Evolutionary conservation across 1,284 basidiomycete genomes (phyloP), one percentile per base, ranked within the genome.

Genomic region (Microbotryum violaceum): DNA sequence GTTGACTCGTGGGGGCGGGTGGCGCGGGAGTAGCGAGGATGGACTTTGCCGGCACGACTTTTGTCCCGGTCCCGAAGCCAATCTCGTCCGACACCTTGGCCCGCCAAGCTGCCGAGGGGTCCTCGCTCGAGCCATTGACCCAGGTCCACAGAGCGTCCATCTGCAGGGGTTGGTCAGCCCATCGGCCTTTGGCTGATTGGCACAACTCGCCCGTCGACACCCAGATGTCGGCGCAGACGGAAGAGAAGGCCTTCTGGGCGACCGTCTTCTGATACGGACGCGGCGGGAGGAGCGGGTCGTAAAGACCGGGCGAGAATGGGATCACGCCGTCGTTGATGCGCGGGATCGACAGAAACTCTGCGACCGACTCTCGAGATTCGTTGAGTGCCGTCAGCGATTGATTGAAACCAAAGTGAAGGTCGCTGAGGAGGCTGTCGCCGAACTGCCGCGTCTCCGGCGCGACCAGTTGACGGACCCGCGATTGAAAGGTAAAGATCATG

Each of bases 81-180:
- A 42, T 12, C 37, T 54, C 16, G 10, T 54, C 20, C 33, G 33
- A 37, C 1, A 45, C 58, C 27, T 42, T 33, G 2, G 48, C 52
- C 33, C 58, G 31, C 65, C 65, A 67, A 1, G 54, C 48, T 8
- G 51, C 42, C 63, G 64, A 54, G 9, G 49, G 18, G 20, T 64
- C 62, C 1, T 12, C 56, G 2, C 21, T 20, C 21, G 60, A 62
- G 2, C 65, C 65, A 49, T 67, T 67, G 18, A 52, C 44, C 65
- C 65, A 64, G 0, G 63, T 60, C 29, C 46, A 62, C 3, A 62
- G 37, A 7, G 56, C 49, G 42, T 64, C 63, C 21, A 64, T 4
- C 44, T 59, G 58, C 6, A 54, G 54, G 7, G 16, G 21, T 2
- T 47, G 9, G 21, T 55, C 57, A 6, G 2, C 6, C 54, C 54